phyloP scores from a whole-genome alignment of 2,329 filamentous ascomycete genomes.

The Pyrenochaeta sp. region DNA sequence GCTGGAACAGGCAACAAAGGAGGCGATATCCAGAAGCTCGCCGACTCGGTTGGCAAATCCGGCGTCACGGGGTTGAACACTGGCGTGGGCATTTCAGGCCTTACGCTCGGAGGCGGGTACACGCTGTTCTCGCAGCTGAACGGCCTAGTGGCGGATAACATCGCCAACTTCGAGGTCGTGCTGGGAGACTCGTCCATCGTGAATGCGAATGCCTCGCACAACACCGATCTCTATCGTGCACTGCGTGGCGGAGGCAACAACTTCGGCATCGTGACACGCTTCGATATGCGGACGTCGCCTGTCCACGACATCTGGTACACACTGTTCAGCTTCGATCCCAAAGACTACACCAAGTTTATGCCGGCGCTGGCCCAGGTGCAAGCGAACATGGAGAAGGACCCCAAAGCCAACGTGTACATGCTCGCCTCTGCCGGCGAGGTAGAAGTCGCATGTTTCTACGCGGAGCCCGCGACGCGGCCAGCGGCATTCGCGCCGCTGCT shows the following conservation, averaged over 20 bases:
- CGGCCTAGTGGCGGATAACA: constrained; percentile 39
- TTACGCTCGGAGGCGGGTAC: constrained; percentile 38
- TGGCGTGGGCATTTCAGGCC: constrained; percentile 40
- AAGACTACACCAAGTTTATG: constrained; percentile 15
- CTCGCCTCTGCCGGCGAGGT: neutral
- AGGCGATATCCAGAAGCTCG: constrained; percentile 3
- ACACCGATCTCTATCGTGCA: constrained; percentile 47
- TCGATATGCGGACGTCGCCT: constrained; percentile 22
- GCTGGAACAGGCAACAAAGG: constrained; percentile 3
- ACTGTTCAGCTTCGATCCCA: constrained; percentile 25
- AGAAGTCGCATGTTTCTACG: constrained; percentile 3
- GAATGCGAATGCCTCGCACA: constrained; percentile 30
- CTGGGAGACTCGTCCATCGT: constrained; percentile 50
- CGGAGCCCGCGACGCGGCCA: constrained; percentile 1
- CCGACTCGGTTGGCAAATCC: constrained; percentile 3
- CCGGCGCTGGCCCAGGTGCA: constrained; percentile 7
- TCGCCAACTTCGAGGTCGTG: constrained; percentile 39
- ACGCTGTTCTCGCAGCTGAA: constrained; percentile 30
- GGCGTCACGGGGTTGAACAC: constrained; percentile 3
- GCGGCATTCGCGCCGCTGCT: constrained; percentile 1
- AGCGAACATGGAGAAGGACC: constrained; percentile 7
- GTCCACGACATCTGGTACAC: constrained; percentile 15
- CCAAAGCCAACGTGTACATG: constrained; percentile 5
- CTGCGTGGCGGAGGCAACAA: constrained; percentile 44
- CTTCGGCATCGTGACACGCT: constrained; percentile 44